phyloP scores from a whole-genome alignment of 805 yeast species.

The Sugiyamaella smithiae region DNA sequence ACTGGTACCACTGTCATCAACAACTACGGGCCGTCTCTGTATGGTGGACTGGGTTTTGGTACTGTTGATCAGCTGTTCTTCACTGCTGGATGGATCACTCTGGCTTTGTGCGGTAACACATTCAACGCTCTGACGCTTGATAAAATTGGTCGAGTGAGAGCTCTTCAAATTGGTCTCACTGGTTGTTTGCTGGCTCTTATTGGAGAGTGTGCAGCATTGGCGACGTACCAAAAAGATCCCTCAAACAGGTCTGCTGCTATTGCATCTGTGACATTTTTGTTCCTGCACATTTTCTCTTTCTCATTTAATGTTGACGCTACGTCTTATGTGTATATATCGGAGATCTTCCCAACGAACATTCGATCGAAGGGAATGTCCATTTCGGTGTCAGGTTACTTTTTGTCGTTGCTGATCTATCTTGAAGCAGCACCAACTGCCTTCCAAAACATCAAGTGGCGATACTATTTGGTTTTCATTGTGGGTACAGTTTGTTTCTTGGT shows the following conservation, averaged over 20 bases:
- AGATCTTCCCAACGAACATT: slow-evolving; percentile 31
- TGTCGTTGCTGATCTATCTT: slow-evolving; percentile 80
- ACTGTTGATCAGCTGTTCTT: slow-evolving; percentile 3
- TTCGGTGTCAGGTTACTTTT: slow-evolving; percentile 80
- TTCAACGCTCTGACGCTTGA: slow-evolving; percentile 10
- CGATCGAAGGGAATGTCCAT: slow-evolving; percentile 83
- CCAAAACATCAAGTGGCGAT: slow-evolving; percentile 60
- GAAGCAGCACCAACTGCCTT: slow-evolving; percentile 92
- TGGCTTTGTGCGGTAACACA: slow-evolving; percentile 5
- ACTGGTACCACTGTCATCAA: slow-evolving; percentile 10
- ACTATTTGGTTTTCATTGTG: slow-evolving; percentile 61
- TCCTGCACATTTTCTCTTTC: slow-evolving; percentile 4
- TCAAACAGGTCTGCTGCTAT: slow-evolving; percentile 4
- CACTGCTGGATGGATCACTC: slow-evolving; percentile 8
- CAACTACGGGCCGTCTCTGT: slow-evolving; percentile 8
- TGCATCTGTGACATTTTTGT: slow-evolving; percentile 9
- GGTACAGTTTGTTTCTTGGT: slow-evolving; percentile 28
- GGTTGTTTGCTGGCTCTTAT: slow-evolving; percentile 9
- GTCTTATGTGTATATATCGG: slow-evolving; percentile 7
- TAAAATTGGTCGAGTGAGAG: slow-evolving; percentile 2
- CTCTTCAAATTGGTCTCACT: slow-evolving; percentile 3
- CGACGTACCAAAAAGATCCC: slow-evolving; percentile 5
- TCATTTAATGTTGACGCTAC: slow-evolving; percentile 9
- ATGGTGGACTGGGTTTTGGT: slow-evolving; percentile 4
- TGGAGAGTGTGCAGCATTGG: slow-evolving; percentile 6